Conservation (phyloP, 495 filamentous ascomycete genomes). For the Tuber borchii region DNA sequence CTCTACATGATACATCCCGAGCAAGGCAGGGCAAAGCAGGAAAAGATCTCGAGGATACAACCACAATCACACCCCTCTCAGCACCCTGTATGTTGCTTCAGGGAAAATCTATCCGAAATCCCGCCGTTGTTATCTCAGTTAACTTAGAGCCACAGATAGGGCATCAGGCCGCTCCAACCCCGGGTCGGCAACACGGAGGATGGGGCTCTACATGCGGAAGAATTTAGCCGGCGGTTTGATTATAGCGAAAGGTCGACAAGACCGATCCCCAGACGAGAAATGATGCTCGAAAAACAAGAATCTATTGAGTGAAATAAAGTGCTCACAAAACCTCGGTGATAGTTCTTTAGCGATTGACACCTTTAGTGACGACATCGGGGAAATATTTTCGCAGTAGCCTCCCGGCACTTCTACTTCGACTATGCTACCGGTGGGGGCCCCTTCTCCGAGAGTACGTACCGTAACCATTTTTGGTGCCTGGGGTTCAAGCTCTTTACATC, state of each 20-base stretch:
- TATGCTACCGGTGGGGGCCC: too few relatives aligned
- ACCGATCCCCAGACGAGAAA: not conserved
- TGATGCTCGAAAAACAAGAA: not conserved
- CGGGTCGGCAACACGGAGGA: not conserved
- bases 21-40: not conserved
- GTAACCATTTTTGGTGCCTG: too few relatives aligned
- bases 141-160: not conserved
- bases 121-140: not conserved
- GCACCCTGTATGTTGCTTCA: not conserved
- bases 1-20: not conserved
- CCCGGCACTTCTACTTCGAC: too few relatives aligned
- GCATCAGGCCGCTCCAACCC: not conserved
- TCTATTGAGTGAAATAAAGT: not conserved
- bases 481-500: not conserved
- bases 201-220: not conserved
- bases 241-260: not conserved
- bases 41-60: not conserved
- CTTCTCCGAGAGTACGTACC: too few relatives aligned
- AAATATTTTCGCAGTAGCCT: too few relatives aligned
- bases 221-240: not conserved
- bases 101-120: not conserved
- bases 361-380: too few relatives aligned
- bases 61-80: not conserved
- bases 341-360: not conserved
- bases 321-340: not conserved